These are phyloP conservation scores for Tylopilus sp. DNA, from an alignment of 768 basidiomycete genomes.

Conservation along the genomic window DNA sequence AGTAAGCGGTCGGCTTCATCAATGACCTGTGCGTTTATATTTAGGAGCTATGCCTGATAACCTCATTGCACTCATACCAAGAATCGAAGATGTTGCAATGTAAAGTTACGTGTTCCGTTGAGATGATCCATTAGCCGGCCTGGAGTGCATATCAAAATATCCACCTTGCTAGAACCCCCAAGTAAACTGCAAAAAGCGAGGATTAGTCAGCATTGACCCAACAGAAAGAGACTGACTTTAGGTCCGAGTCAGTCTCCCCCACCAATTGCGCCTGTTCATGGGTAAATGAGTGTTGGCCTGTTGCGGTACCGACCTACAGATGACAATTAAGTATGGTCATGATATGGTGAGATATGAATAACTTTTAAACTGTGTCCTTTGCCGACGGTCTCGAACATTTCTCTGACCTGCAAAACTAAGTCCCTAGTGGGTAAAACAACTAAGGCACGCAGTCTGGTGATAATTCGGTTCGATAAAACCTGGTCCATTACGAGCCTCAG, in stretches of 20 bases:
- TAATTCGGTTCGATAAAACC: constrained; percentile 68
- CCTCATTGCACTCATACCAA: constrained; percentile 51
- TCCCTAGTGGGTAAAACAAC: constrained; percentile 93
- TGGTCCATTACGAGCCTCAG: constrained; percentile 26
- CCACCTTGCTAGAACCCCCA: constrained; percentile 89
- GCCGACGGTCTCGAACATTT: constrained; percentile 82
- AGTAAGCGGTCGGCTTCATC: constrained; percentile 98
- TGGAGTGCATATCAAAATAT: constrained; percentile 93
- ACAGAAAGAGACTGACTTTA: constrained; percentile 38
- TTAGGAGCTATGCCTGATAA: not conserved
- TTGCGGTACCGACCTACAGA: constrained; percentile 68
- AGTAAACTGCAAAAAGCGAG: constrained; percentile 44
- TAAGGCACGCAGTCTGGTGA: constrained; percentile 84
- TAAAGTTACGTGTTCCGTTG: constrained; percentile 82
- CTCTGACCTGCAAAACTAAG: constrained; percentile 86
- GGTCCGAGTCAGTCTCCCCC: constrained; percentile 50
- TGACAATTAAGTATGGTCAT: not conserved
- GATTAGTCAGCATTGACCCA: not conserved
- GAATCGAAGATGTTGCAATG: constrained; percentile 92
- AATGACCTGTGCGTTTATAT: constrained; percentile 61
- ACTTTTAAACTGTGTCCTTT: constrained; percentile 90
- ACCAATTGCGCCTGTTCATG: constrained; percentile 87
- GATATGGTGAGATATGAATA: not conserved
- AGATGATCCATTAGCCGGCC: constrained; percentile 95
- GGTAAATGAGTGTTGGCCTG: constrained; percentile 91